phyloP scores from a whole-genome alignment of 1,139 yeast genomes.

The Geotrichum histeridarum region DNA sequence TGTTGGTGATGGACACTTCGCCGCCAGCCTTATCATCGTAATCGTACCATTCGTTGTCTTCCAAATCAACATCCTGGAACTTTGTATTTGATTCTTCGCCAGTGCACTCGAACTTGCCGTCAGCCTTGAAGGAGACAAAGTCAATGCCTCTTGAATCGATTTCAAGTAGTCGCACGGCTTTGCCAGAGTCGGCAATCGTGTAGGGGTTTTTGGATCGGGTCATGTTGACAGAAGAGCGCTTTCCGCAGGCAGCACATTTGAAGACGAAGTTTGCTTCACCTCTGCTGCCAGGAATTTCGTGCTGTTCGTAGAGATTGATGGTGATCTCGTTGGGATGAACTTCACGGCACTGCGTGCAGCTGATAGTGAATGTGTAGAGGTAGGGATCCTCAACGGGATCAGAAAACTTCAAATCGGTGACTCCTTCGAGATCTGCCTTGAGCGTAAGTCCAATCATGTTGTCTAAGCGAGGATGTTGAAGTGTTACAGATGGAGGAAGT shows the following conservation, averaged over 20 bases:
- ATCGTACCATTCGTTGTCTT: conserved; percentile 89
- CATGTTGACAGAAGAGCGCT: conserved; percentile 39
- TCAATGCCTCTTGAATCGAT: conserved; percentile 87
- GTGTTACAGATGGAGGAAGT: background rate
- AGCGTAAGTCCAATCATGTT: conserved; percentile 47
- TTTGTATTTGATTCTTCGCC: conserved; percentile 50
- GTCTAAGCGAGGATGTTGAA: background rate
- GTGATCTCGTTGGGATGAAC: conserved; percentile 67
- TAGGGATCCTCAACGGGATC: conserved; percentile 61
- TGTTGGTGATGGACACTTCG: conserved; percentile 78
- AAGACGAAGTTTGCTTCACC: conserved; percentile 84
- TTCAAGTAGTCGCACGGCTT: conserved; percentile 46
- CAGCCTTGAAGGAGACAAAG: conserved; percentile 60
- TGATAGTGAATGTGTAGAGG: conserved; percentile 65
- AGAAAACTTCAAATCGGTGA: conserved; percentile 58
- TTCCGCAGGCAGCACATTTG: conserved; percentile 65
- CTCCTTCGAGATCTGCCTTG: conserved; percentile 57
- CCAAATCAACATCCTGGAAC: conserved; percentile 63
- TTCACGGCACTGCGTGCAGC: conserved; percentile 77
- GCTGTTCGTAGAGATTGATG: conserved; percentile 55
- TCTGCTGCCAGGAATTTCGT: conserved; percentile 63
- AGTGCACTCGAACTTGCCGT: conserved; percentile 55
- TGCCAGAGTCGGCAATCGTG: conserved; percentile 38
- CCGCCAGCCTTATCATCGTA: conserved; percentile 79
- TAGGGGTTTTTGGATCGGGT: conserved; percentile 26